Evolutionary conservation across 441 rosid species (phyloP), one percentile per base, ranked within the genome.

Genomic region (Dalechampia spathulata): DNA sequence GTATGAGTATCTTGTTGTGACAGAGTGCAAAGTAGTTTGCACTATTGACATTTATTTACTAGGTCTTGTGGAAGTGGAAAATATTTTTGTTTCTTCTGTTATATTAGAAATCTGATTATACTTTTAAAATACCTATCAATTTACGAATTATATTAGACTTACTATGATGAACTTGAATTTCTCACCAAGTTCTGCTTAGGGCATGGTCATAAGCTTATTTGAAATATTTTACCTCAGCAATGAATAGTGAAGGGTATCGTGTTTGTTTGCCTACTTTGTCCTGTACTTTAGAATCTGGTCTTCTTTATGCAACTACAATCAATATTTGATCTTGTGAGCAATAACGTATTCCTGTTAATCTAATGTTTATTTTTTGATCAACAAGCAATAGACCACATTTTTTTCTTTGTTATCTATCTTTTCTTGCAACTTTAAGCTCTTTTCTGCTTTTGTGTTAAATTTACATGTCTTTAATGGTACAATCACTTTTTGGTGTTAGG

Each of bases 401-500:
- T 46, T 37, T 0, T 23, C n/a, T 19, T 23, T 39, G 34, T 49
- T 28, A 7, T 38, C 20, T 28, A 36, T 32, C 37, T 5, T 34
- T 14, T 57, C 17, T 34, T 23, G 2, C 43, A 14, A 4, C n/a
- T n/a, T n/a, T n/a, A 40, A 16, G 22, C 52, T 40, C 3, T n/a
- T 36, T 37, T 51, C n/a, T 58, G 10, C 6, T 10, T 32, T 39
- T 47, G 27, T 39, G 15, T 41, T 2, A 4, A 15, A 41, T 60
- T 43, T 32, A 1, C 50, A 19, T 28, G 15, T 26, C 14, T 51
- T 32, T 39, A 6, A 43, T 64, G 55, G 43, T 66, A 32, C 60
- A 50, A 17, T 22, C 15, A 13, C 20, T 70, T 61, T 27, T 37
- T 56, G 23, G 60, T 57, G 51, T 63, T 73, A 81, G 96, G 78